Conservation (phyloP, 495 filamentous ascomycete species). For the Penicillium argentinense region DNA sequence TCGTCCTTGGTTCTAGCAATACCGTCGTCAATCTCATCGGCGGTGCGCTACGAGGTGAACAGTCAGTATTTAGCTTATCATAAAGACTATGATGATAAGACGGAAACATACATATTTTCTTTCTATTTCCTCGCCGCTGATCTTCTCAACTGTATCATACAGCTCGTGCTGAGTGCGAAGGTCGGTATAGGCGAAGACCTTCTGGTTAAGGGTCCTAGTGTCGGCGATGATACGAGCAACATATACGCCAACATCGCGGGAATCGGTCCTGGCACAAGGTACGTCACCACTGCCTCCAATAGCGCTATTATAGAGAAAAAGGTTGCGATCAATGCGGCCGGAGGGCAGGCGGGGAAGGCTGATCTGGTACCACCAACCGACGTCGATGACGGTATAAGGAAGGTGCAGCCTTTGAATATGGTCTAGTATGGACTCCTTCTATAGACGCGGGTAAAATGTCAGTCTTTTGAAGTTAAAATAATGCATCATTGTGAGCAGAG, state of each 20-base stretch:
- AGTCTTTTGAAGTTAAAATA: too few species aligned
- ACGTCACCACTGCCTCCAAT: conserved; percentile 35
- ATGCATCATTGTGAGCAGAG: too few species aligned
- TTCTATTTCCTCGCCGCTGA: too few species aligned
- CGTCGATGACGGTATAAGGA: conserved; percentile 49
- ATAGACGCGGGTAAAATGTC: too few species aligned
- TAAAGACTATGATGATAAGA: too few species aligned
- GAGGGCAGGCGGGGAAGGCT: conserved; percentile 34
- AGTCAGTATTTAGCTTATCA: too few species aligned
- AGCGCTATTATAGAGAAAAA: conserved; percentile 2
- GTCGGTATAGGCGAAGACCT: conserved; percentile 38
- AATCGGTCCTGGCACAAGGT: conserved; percentile 34
- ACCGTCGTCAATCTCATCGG: too few species aligned
- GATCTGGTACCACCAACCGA: conserved; percentile 47
- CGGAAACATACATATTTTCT: too few species aligned
- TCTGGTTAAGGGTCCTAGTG: conserved; percentile 41
- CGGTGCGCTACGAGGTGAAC: too few species aligned
- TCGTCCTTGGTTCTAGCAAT: too few species aligned
- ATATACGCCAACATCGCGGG: conserved; percentile 42
- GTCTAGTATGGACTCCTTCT: conserved; percentile 41
- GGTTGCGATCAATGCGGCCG: conserved; percentile 35
- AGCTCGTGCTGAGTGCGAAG: conserved; percentile 34
- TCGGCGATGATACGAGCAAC: conserved; percentile 44
- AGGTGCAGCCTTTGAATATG: conserved; percentile 31
- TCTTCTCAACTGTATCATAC: conserved; percentile 31